Percentiles rank a stretch among this genome's conserved stretches.
These are phyloP conservation scores for Monosporascus sp. DNA, from an alignment of 2,329 filamentous ascomycete genomes.

Conservation along the genomic window DNA sequence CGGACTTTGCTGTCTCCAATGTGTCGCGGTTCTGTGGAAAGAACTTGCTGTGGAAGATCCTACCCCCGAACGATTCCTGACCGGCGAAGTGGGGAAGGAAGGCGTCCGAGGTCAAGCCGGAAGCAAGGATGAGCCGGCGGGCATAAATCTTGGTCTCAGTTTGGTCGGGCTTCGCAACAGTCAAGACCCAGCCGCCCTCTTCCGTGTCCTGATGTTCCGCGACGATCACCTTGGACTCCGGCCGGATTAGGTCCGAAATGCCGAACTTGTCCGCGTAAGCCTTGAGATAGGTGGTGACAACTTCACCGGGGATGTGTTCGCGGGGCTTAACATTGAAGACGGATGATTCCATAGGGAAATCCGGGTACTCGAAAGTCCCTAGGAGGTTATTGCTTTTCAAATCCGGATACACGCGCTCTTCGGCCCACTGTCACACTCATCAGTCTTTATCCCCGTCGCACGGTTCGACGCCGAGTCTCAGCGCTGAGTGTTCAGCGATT, in stretches of 20 bases:
- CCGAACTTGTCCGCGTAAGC: slow-evolving; percentile 50
- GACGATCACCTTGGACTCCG: slow-evolving; percentile 45
- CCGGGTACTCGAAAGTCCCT: slow-evolving; percentile 68
- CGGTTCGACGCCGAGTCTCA: not conserved
- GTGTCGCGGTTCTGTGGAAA: slow-evolving; percentile 33
- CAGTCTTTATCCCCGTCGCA: not conserved
- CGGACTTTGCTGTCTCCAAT: slow-evolving; percentile 31
- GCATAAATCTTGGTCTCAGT: slow-evolving; percentile 23
- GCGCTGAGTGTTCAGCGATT: no score
- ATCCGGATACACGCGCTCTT: slow-evolving; percentile 60
- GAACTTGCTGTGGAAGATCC: slow-evolving; percentile 54
- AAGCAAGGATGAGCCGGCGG: slow-evolving; percentile 55
- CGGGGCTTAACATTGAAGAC: slow-evolving; percentile 41
- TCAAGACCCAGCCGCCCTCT: slow-evolving; percentile 28
- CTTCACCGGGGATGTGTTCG: slow-evolving; percentile 54
- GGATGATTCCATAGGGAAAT: slow-evolving; percentile 62
- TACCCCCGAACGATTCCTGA: slow-evolving; percentile 42
- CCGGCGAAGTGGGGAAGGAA: slow-evolving; percentile 48
- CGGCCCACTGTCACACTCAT: slow-evolving; percentile 46
- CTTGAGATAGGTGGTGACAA: slow-evolving; percentile 52
- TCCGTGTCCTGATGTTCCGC: slow-evolving; percentile 42
- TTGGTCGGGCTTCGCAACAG: slow-evolving; percentile 6
- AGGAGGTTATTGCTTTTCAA: slow-evolving; percentile 71
- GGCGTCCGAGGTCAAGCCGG: slow-evolving; percentile 54
- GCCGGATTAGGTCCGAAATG: slow-evolving; percentile 41